Base-by-base conservation (phyloP, 805 yeast genomes). In the Metschnikowia rubicola region DNA sequence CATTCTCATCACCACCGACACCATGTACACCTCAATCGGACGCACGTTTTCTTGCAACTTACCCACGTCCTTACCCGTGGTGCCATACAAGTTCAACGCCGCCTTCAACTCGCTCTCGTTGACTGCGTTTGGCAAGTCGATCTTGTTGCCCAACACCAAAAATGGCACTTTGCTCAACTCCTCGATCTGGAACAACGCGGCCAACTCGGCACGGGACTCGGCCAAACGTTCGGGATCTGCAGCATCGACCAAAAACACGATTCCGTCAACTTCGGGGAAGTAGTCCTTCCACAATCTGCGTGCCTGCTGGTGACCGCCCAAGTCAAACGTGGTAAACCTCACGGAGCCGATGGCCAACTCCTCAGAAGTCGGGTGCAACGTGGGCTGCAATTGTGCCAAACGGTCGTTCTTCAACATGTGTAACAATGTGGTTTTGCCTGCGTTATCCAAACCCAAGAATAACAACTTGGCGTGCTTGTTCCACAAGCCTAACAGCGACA, bases 211-310 rank as follows among this genome's bases (percentile, higher is more conserved):
- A 71, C 88, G 86, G 52, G 96, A 86, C 76, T 94, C 99, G 57
- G 87, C 86, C 60, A 94, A 87, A 71, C 99, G 86, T 66, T 85
- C 96, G 34, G 94, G 84, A 66, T 94, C 99, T 46, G 98, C 98
- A 47, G 96, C 95, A 67, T 94, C 99, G 30, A 94, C 97, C 50
- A 94, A 76, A 69, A 87, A 94, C 30, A 94, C 98, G 57, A 94
- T 94, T 47, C 97, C 99, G 68, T 90, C 88, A 41, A 94, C 99
- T 73, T 94, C 99, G 50, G 99, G 99, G 85, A 94, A 94, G 70
- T 94, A 94, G 68, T 94, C 98, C 67, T 91, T 91, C 99, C 99
- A 94, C 65, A 94, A 83, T 73, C 99, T 89, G 74, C 99, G 91
- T 41, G 99, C 98, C 73, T 92, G 97, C 68, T 81, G 85, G 75